These are phyloP conservation scores for Begonia fuchsioides DNA, from an alignment of 306 rosid genomes.

Conservation along the genomic window DNA sequence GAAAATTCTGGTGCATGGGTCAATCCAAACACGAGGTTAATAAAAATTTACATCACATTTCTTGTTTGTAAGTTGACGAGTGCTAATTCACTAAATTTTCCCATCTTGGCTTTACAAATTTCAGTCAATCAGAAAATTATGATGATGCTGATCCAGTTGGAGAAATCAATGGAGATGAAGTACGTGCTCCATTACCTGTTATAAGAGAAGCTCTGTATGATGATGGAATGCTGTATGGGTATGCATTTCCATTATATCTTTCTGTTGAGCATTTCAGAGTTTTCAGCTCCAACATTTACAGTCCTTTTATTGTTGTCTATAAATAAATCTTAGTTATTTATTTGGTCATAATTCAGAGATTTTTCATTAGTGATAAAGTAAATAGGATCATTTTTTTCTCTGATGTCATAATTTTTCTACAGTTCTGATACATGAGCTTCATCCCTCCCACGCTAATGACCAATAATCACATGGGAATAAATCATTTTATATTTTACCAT, in stretches of 20 bases:
- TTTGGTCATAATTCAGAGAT: too few relatives aligned
- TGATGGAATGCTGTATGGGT: slow-evolving; percentile 55
- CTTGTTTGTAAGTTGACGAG: background rate
- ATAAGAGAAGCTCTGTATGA: slow-evolving; percentile 90
- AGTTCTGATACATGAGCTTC: too few relatives aligned
- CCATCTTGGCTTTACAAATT: slow-evolving; percentile 2
- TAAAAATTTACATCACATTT: background rate
- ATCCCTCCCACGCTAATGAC: too few relatives aligned
- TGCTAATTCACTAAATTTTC: background rate
- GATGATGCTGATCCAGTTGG: slow-evolving; percentile 25
- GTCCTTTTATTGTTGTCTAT: background rate
- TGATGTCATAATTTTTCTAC: too few relatives aligned
- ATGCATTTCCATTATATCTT: slow-evolving; percentile 12
- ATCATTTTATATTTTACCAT: too few relatives aligned
- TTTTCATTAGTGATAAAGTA: too few relatives aligned
- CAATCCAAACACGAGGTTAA: slow-evolving; percentile 30
- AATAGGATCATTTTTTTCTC: too few relatives aligned
- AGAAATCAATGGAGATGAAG: slow-evolving; percentile 47
- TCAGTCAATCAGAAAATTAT: slow-evolving; percentile 35
- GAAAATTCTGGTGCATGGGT: slow-evolving; percentile 29
- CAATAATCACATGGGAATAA: too few relatives aligned
- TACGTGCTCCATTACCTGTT: slow-evolving; percentile 90
- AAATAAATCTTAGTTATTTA: background rate
- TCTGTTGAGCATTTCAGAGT: background rate
- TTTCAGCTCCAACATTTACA: background rate